Evolutionary conservation across 2,329 filamentous ascomycete genomes (phyloP), one percentile per base, ranked within the genome.

Genomic region (Aspergillus caelatus): DNA sequence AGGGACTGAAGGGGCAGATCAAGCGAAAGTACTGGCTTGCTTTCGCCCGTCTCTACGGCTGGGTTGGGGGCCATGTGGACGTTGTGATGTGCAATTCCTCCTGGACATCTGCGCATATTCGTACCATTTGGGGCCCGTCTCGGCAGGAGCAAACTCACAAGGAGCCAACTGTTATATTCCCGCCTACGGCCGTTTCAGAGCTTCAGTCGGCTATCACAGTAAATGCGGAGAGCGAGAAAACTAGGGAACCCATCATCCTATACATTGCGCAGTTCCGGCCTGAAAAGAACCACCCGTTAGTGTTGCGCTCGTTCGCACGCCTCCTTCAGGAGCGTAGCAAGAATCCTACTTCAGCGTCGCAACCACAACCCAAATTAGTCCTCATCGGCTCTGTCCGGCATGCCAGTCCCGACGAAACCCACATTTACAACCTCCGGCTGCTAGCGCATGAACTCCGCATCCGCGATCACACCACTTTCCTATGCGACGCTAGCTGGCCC

Each of bases 191-290:
- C 0, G 95, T 99, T 0, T 86, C 89, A 64, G 93, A 97, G 74
- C 85, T 99, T 21, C 88, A 92, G 71, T 81, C 87, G 34, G 89
- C 88, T 43, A 88, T 98, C 58, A 85, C 90, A 16, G 86, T 97
- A 14, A 89, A 89, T 0, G 82, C 83, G 19, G 85, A 84, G 53
- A 93, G 86, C 75, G 92, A 95, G 75, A 83, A 84, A 70, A 80
- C 82, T 57, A 88, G 95, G 41, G 85, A 92, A 67, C 89, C 88
- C 48, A 86, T 88, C 46, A 80, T 99, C 16, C 84, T 99, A 21
- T 99, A 97, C 80, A 97, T 99, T 71, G 95, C 94, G 2, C 95
- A 99, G 77, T 99, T 99, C 77, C 90, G 95, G 0, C 94, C 95
- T 0, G 95, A 99, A 78, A 99, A 99, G 83, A 97, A 97, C 77